Conservation (phyloP, 2,329 filamentous ascomycete genomes). For the Ilyonectria mors-panacis region DNA sequence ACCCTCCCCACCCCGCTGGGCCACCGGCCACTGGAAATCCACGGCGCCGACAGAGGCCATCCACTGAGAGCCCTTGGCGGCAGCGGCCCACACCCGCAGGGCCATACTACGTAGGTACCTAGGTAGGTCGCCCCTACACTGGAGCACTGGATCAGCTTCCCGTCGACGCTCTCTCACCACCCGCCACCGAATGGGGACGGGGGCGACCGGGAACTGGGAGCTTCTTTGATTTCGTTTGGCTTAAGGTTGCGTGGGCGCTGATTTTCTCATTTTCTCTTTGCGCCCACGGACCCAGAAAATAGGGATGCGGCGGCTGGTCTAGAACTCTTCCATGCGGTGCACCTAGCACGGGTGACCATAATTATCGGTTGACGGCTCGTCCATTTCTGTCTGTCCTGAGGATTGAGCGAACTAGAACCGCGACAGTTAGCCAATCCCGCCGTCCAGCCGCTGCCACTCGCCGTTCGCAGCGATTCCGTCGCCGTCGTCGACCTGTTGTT, state of each 20-base stretch:
- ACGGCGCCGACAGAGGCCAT: slow-evolving; percentile 3
- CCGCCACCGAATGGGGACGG: slow-evolving; percentile 9
- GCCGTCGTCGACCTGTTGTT: slow-evolving; percentile 2
- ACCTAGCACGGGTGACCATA: slow-evolving; percentile 2
- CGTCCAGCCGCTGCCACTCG: slow-evolving; percentile 8
- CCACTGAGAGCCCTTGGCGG: slow-evolving; percentile 10
- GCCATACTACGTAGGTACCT: background rate
- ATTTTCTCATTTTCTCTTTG: slow-evolving; percentile 1
- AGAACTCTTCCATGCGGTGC: slow-evolving; percentile 18
- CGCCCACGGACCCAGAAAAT: slow-evolving; percentile 20
- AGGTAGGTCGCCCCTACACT: background rate
- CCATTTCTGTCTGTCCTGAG: background rate
- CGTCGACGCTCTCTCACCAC: slow-evolving; percentile 3
- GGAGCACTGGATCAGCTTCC: slow-evolving; percentile 6
- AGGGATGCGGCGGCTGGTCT: slow-evolving; percentile 22
- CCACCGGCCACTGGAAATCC: slow-evolving; percentile 5
- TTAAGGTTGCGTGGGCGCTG: slow-evolving; percentile 27
- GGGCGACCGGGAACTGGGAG: slow-evolving; percentile 12
- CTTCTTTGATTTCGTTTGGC: slow-evolving; percentile 26
- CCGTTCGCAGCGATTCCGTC: slow-evolving; percentile 12
- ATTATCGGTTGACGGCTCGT: slow-evolving; percentile 5
- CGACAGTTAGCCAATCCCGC: slow-evolving; percentile 2
- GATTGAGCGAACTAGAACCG: slow-evolving; percentile 20
- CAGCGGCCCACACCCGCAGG: background rate
- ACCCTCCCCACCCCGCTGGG: slow-evolving; percentile 17